Base-by-base conservation (phyloP, 805 yeast genomes). In the Candida mattraensis region DNA sequence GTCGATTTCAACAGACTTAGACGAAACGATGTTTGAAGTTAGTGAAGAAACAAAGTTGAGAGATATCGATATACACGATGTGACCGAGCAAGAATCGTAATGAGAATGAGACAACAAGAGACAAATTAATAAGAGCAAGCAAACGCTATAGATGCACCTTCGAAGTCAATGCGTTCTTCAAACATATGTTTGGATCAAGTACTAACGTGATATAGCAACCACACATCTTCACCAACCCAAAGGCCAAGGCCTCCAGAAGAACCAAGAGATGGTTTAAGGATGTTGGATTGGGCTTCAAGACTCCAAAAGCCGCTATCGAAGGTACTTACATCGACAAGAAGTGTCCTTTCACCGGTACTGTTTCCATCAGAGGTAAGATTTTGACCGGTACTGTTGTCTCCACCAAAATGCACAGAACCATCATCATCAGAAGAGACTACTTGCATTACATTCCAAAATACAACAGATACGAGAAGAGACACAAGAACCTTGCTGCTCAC, bases 391-490 rank as follows among this genome's bases (percentile, higher is more conserved):
- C 95, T 69, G 99, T 93, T 76, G 96, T 93, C 60, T 93, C 99
- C 66, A 89, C 99, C 83, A 93, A 93, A 82, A 93, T 93, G 99
- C 99, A 93, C 94, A 93, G 99, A 82, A 93, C 99, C 65, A 85
- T 93, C 78, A 84, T 93, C 72, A 86, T 93, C 80, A 89, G 99
- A 84, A 91, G 99, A 80, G 98, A 93, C 70, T 93, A 93, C 94
- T 87, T 93, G 72, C 99, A 93, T 80, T 93, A 87, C 80, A 86
- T 93, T 73, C 95, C 98, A 75, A 93, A 93, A 84, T 93, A 93
- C 81, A 93, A 91, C 95, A 89, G 99, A 86, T 93, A 88, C 87
- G 99, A 93, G 81, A 93, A 93, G 87, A 88, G 99, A 81, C 99
- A 93, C 87, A 93, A 93, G 93, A 93, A 93, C 84, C 81, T 93